Base-by-base conservation (phyloP, 176 grass and related monocot species). In the Pontederia crassipes region DNA sequence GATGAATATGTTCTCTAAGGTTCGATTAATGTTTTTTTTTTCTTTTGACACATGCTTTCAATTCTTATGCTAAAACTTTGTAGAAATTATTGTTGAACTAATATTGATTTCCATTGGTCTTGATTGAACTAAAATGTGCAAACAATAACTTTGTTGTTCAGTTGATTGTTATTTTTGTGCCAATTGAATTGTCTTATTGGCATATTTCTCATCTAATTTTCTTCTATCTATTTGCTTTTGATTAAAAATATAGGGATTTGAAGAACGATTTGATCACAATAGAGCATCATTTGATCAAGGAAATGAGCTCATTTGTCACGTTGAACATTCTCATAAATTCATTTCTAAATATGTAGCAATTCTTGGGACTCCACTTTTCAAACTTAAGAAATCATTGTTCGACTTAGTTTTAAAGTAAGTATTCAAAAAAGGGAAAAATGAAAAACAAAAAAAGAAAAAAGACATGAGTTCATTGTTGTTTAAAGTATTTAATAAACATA, bases 241-340 rank as follows among this genome's bases (percentile, higher is more conserved):
- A 11, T 24, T 73, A 96, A 79, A 92, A 75, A 75, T 98, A 88
- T 72, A 52, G 68, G 59, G 81, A 98, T 50, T 54, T 92, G 55
- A 92, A 77, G 74, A 86, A 86, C 68, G 87, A 98, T 52, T 79
- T 98, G 55, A 76, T 98, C 62, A 85, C 73, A 64, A 88, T 81
- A 6, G 87, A 92, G 58, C 73, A 87, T 0, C 87, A 92, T 79
- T 68, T 98, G 49, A 69, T 98, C 53, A 92, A 98, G 57, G 93
- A 98, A 80, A 88, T 98, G 66, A 73, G 74, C 11, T 97, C 73
- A 75, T 88, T 81, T 91, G 92, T 62, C 92, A 97, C 53, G 87
- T 91, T 2, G 81, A 97, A 32, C 92, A 97, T 54, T 87, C 87
- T 52, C 87, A 97, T 71, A 91, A 97, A 26, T 97, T 97, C 56